Evolutionary conservation across 768 basidiomycete genomes (phyloP).

Genomic region (Hericium coralloides): DNA sequence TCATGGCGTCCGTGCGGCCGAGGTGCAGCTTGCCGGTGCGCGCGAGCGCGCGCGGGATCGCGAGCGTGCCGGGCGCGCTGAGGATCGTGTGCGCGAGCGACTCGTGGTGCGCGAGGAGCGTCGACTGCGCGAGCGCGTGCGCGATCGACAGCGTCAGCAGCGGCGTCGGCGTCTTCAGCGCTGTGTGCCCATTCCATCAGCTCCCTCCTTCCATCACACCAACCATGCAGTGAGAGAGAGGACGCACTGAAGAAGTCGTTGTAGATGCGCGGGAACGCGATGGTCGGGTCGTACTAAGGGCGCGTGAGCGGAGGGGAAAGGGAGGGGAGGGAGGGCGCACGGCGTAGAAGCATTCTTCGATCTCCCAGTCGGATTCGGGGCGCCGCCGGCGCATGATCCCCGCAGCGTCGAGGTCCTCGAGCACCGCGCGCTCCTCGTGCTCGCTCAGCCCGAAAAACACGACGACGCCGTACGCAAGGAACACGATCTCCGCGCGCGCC

Average conservation of each 20-base stretch:
- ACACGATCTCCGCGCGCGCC: conserved; percentile 44
- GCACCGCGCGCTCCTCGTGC: conserved; percentile 65
- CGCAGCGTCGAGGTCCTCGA: conserved; percentile 76
- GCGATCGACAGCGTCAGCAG: conserved; percentile 89
- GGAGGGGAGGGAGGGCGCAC: conserved; percentile 32
- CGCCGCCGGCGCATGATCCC: conserved; percentile 57
- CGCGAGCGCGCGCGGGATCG: conserved; percentile 81
- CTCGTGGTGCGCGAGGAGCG: conserved; percentile 85
- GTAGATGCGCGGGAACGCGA: conserved; percentile 84
- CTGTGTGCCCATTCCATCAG: conserved; percentile 27
- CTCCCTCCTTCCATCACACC: background rate
- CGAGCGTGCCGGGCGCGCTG: conserved; percentile 64
- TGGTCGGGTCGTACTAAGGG: conserved; percentile 68
- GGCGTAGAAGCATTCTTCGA: conserved; percentile 87
- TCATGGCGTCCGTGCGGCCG: conserved; percentile 74
- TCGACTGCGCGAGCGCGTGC: conserved; percentile 91
- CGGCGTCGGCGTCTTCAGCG: conserved; percentile 86
- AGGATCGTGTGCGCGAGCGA: conserved; percentile 67
- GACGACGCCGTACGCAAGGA: conserved; percentile 82
- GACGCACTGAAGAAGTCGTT: conserved; percentile 91
- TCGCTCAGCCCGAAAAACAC: conserved; percentile 89
- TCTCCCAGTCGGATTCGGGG: conserved; percentile 72
- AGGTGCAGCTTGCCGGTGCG: conserved; percentile 67
- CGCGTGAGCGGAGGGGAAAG: background rate
- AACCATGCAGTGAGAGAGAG: background rate